Base-by-base conservation (phyloP, 1,139 yeast species). In the Suhomyces wounanorum region DNA sequence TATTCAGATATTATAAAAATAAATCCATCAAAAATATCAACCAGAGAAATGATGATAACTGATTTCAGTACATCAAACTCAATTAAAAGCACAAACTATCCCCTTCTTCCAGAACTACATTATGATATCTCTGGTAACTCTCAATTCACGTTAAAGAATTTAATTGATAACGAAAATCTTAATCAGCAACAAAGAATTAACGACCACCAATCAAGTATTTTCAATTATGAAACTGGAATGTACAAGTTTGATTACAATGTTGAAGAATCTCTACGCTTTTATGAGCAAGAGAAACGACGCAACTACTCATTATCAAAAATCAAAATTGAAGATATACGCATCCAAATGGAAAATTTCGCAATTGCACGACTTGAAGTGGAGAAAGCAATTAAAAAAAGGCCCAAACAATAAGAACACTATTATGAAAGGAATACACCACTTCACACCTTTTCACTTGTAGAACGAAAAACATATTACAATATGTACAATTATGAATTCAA, bases 231-330 rank as follows among this genome's bases (percentile, higher is more conserved):
- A 1, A 49, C 55, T 7, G 75, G 75, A 7, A 50, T 68, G 11
- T 62, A 57, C 40, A 50, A 56, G 9, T 52, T 56, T n/a, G 77
- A 72, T 47, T 72, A 61, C 46, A 58, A 70, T 52, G 68, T 74
- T 0, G 46, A 53, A 3, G 49, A 52, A 21, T 54, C 69, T n/a
- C 54, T 71, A 8, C 52, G 55, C 4, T 51, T 53, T 33, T 63
- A 61, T 43, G 53, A 56, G 9, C 50, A 53, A 54, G 50, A 55
- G 53, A 28, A 53, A 47, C 33, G 54, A 47, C 26, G 65, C 52
- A 49, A 58, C 51, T 56, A 50, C 31, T 43, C 47, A 2, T 43
- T 44, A 14, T 45, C 47, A 45, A 44, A 59, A 52, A 44, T 66
- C 60, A 65, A 61, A 52, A 48, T 69, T 23, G 59, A 61, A 21